Conservation (phyloP, 169 alveolate species). For the Cryptosporidium viatorum region DNA sequence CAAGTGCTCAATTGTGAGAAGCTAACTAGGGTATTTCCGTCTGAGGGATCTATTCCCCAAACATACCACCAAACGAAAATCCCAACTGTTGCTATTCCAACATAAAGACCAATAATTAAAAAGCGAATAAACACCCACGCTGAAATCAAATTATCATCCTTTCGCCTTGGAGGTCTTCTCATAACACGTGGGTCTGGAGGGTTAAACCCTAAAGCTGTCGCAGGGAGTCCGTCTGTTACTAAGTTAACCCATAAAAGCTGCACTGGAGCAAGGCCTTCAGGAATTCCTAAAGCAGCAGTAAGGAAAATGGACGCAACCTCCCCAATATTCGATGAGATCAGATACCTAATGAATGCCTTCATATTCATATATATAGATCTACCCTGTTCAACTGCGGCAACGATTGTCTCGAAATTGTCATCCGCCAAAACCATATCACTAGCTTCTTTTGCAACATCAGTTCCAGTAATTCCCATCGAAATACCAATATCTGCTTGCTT, state of each 20-base stretch:
- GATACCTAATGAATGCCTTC: slow-evolving; percentile 98
- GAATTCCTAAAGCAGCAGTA: slow-evolving; percentile 98
- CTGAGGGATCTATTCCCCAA: slow-evolving; percentile 90
- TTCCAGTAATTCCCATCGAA: slow-evolving; percentile 99
- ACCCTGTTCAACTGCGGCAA: slow-evolving; percentile 99
- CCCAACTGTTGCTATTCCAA: slow-evolving; percentile 98
- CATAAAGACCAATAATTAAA: slow-evolving; percentile 95
- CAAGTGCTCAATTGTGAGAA: slow-evolving; percentile 90
- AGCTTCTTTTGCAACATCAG: slow-evolving; percentile 99
- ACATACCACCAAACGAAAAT: slow-evolving; percentile 95
- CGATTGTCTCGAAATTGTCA: slow-evolving; percentile 98
- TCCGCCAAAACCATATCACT: slow-evolving; percentile 99
- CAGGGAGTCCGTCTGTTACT: slow-evolving; percentile 99
- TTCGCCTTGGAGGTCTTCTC: slow-evolving; percentile 96
- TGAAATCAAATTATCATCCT: slow-evolving; percentile 94
- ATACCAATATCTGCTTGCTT: slow-evolving; percentile 98
- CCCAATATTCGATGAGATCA: slow-evolving; percentile 98
- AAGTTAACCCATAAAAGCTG: slow-evolving; percentile 99
- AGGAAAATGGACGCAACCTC: slow-evolving; percentile 99
- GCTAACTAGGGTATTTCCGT: slow-evolving; percentile 93
- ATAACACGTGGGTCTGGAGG: slow-evolving; percentile 99
- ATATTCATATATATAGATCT: slow-evolving; percentile 97
- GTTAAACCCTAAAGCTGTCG: slow-evolving; percentile 99
- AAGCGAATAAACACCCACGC: slow-evolving; percentile 94
- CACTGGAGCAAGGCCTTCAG: slow-evolving; percentile 96